Percentiles rank a stretch among this genome's conserved stretches.
Evolutionary conservation across 2,329 filamentous ascomycete species (phyloP).

Genomic region (Rhytidhysteron rufulum): DNA sequence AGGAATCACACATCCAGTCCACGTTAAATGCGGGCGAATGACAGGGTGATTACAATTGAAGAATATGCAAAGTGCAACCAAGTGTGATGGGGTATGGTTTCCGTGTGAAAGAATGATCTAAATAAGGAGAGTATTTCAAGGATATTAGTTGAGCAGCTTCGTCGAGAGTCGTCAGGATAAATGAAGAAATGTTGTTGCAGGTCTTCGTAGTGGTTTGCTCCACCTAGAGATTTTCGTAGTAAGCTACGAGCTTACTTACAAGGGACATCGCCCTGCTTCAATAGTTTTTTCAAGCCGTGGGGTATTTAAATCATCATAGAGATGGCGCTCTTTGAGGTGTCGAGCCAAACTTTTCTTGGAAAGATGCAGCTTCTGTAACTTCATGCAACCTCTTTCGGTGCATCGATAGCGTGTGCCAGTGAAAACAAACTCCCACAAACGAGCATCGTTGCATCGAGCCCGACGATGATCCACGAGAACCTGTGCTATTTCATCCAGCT

Average conservation of each 20-base stretch:
- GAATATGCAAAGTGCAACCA: too few species aligned
- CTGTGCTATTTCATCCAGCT: not conserved
- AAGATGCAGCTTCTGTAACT: not conserved
- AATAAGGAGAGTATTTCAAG: not conserved
- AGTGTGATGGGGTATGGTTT: too few species aligned
- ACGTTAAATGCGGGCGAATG: too few species aligned
- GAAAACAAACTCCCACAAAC: not conserved
- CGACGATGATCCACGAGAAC: not conserved
- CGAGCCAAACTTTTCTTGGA: not conserved
- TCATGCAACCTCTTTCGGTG: not conserved
- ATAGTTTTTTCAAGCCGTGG: not conserved
- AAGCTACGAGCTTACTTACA: too few species aligned
- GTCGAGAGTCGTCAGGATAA: not conserved
- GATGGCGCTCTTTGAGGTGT: not conserved
- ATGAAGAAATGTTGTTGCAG: not conserved
- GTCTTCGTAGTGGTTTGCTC: not conserved
- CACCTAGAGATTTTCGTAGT: too few species aligned
- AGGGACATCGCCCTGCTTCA: not conserved
- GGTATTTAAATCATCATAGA: not conserved
- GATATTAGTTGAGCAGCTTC: not conserved
- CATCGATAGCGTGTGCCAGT: not conserved
- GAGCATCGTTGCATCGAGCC: not conserved
- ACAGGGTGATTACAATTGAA: too few species aligned
- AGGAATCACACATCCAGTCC: too few species aligned
- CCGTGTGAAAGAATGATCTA: too few species aligned